A percentile compares a stretch with the other conserved stretches of the same genome.
Conservation (phyloP, 2,329 filamentous ascomycete genomes). For the Alternaria triticina region DNA sequence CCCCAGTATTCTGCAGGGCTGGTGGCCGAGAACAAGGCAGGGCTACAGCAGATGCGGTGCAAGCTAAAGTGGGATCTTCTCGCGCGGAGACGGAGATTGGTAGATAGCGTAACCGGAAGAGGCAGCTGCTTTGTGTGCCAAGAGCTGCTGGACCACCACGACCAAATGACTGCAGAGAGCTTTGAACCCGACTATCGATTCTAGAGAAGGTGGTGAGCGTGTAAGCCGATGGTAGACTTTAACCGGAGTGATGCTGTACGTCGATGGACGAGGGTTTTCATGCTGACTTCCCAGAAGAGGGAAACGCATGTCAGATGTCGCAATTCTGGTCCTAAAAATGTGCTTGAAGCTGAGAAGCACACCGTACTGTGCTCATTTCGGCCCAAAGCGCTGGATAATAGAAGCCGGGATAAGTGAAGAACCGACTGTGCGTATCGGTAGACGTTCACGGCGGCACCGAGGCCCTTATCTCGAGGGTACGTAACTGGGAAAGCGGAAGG, state of each 20-base stretch:
- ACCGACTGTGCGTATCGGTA: neutral
- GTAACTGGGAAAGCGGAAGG: slow-evolving; percentile 1
- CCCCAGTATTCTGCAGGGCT: slow-evolving; percentile 7
- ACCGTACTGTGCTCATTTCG: neutral
- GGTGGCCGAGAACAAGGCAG: slow-evolving; percentile 5
- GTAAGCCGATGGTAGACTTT: slow-evolving; percentile 9
- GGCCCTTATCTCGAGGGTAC: slow-evolving; percentile 7
- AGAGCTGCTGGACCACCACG: slow-evolving; percentile 16
- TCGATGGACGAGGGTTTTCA: neutral
- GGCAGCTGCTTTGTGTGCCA: slow-evolving; percentile 28
- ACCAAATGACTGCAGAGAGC: slow-evolving; percentile 4
- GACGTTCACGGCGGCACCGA: neutral
- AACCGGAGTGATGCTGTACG: neutral
- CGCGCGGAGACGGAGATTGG: slow-evolving; percentile 10
- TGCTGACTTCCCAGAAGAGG: slow-evolving; percentile 1
- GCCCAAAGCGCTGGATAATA: neutral
- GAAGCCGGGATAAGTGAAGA: neutral
- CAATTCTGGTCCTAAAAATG: neutral
- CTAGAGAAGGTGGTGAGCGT: slow-evolving; percentile 1
- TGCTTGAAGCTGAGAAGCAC: neutral
- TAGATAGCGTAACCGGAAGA: slow-evolving; percentile 17
- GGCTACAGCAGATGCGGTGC: slow-evolving; percentile 4
- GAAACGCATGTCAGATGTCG: neutral
- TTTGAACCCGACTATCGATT: neutral
- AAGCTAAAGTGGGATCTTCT: slow-evolving; percentile 1